Conservation (phyloP, 192 early-diverging fungal genomes). For the Rhizophagus sp. region DNA sequence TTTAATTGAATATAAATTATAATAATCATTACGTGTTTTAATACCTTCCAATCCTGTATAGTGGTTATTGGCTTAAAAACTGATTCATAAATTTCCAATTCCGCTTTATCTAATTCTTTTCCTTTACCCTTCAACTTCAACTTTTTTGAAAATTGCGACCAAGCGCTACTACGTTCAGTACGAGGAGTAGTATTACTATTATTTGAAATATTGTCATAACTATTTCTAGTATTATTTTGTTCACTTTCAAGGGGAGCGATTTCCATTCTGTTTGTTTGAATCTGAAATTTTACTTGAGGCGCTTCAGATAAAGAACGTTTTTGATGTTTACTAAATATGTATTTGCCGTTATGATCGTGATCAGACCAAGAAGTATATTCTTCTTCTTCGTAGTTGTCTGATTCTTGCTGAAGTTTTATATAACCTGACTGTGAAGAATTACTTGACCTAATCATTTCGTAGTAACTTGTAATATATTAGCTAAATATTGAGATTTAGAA, state of each 20-base stretch:
- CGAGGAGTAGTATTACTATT: background rate
- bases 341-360: background rate
- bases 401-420: conserved; percentile 10
- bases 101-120: background rate
- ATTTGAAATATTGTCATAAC: background rate
- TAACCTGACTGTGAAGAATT: conserved; percentile 1
- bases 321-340: background rate
- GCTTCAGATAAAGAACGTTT: conserved; percentile 2
- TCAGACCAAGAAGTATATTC: background rate
- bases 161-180: conserved; percentile 6
- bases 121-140: background rate
- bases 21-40: background rate
- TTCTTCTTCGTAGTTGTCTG: background rate
- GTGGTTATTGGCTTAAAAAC: conserved; percentile 3
- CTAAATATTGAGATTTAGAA: too few species aligned
- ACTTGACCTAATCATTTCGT: background rate
- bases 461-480: too few species aligned
- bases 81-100: background rate
- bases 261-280: background rate
- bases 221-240: background rate
- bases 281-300: background rate
- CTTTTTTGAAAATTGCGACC: conserved; percentile 21
- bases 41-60: conserved; percentile 24
- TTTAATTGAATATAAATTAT: background rate
- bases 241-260: background rate